A percentile compares a stretch with the other conserved stretches of the same genome.
These are phyloP conservation scores for Potentilla sterilis DNA, from an alignment of 306 rosid genomes.

Conservation along the genomic window DNA sequence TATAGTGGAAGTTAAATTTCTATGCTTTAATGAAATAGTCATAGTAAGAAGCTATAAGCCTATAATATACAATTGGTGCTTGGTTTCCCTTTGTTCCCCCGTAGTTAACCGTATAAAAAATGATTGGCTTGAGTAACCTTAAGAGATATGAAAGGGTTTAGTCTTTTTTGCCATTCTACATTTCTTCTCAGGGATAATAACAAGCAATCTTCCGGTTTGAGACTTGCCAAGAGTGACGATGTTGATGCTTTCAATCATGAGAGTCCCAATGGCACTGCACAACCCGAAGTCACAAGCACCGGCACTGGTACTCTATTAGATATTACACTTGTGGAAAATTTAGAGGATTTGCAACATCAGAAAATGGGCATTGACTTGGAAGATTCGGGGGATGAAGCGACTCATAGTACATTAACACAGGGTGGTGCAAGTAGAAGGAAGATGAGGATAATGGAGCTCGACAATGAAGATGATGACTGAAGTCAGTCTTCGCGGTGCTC, in stretches of 20 bases:
- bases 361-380: conserved; percentile 46
- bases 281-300: conserved; percentile 30
- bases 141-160: background rate
- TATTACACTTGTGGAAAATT: conserved; percentile 23
- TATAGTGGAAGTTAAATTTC: no score
- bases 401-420: conserved; percentile 26
- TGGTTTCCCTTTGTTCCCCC: background rate
- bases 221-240: conserved; percentile 6
- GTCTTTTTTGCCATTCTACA: background rate
- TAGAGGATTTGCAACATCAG: conserved; percentile 27
- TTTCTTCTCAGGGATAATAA: conserved; percentile 32
- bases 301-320: conserved; percentile 26
- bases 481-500: conserved; percentile 11
- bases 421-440: conserved; percentile 56
- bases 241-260: conserved; percentile 6
- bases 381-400: conserved; percentile 70
- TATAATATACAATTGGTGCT: background rate
- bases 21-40: background rate
- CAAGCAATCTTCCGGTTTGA: conserved; percentile 12
- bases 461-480: conserved; percentile 75
- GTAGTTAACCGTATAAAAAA: background rate
- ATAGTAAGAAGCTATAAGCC: background rate
- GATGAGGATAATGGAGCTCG: conserved; percentile 82
- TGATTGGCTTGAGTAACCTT: background rate
- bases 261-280: conserved; percentile 14